Evolutionary conservation across 768 basidiomycete species (phyloP).

Genomic region (Pisolithus albus): DNA sequence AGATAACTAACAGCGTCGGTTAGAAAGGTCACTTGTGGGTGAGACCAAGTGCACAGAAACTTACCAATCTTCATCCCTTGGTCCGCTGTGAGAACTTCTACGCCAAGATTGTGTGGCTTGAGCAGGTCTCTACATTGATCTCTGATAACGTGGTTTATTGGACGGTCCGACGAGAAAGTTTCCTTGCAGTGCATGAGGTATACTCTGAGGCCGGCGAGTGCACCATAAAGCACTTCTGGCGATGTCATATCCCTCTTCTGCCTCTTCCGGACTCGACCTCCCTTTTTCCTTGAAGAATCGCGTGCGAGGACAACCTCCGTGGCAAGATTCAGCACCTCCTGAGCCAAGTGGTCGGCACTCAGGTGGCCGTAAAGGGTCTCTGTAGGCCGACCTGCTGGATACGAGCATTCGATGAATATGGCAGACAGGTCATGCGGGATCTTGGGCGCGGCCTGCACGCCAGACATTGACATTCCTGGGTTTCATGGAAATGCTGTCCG

Average conservation of each 20-base stretch:
- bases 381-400: slow-evolving; percentile 62
- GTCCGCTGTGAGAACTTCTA: slow-evolving; percentile 59
- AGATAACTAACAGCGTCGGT: slow-evolving; percentile 11
- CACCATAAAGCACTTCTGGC: slow-evolving; percentile 41
- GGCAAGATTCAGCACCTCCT: slow-evolving; percentile 69
- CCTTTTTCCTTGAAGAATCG: slow-evolving; percentile 22
- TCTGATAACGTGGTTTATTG: slow-evolving; percentile 62
- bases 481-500: slow-evolving; percentile 59
- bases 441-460: slow-evolving; percentile 74
- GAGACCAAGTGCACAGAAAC: slow-evolving; percentile 21
- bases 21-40: neutral
- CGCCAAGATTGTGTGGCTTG: slow-evolving; percentile 55
- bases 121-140: slow-evolving; percentile 66
- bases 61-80: slow-evolving; percentile 80
- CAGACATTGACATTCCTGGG: slow-evolving; percentile 69
- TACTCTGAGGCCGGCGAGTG: slow-evolving; percentile 56
- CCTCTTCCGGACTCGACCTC: slow-evolving; percentile 27
- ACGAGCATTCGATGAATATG: slow-evolving; percentile 97
- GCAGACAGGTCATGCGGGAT: slow-evolving; percentile 61
- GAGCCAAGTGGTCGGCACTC: slow-evolving; percentile 68
- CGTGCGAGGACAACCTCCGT: slow-evolving; percentile 52
- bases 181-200: slow-evolving; percentile 89
- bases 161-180: slow-evolving; percentile 42
- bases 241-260: slow-evolving; percentile 32
- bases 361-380: slow-evolving; percentile 80